phyloP scores from a whole-genome alignment of 2,329 filamentous ascomycete species.

The Colletotrichum siamense region DNA sequence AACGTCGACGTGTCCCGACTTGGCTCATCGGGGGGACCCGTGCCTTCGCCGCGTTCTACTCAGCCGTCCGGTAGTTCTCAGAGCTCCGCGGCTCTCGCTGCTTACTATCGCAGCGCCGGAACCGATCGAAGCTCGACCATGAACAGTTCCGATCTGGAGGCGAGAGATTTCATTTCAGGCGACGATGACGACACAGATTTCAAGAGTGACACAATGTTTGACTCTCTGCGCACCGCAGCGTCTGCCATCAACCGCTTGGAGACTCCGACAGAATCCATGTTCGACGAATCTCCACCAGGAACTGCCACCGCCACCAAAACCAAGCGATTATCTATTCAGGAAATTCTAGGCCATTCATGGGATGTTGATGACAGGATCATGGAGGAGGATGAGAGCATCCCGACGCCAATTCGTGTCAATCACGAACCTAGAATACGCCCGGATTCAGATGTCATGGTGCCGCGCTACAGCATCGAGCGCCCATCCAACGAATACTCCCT shows the following conservation, averaged over 20 bases:
- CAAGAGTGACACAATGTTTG: slow-evolving; percentile 78
- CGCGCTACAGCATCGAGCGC: slow-evolving; percentile 32
- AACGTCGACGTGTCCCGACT: slow-evolving; percentile 57
- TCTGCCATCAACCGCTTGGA: slow-evolving; percentile 72
- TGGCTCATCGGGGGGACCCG: slow-evolving; percentile 46
- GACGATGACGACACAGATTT: slow-evolving; percentile 83
- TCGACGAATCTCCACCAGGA: slow-evolving; percentile 77
- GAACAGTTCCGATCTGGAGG: slow-evolving; percentile 73
- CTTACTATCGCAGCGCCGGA: slow-evolving; percentile 38
- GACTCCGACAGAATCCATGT: slow-evolving; percentile 79
- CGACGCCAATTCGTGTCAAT: slow-evolving; percentile 54
- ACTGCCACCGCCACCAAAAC: slow-evolving; percentile 57
- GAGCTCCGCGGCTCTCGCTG: slow-evolving; percentile 49
- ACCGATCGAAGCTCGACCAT: slow-evolving; percentile 67
- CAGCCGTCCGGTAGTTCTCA: slow-evolving; percentile 48
- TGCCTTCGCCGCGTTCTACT: slow-evolving; percentile 41
- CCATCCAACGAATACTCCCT: slow-evolving; percentile 36
- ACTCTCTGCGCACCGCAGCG: slow-evolving; percentile 75
- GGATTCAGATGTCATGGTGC: slow-evolving; percentile 26
- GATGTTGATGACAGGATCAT: slow-evolving; percentile 63
- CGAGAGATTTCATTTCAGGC: slow-evolving; percentile 66
- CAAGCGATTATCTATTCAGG: slow-evolving; percentile 64
- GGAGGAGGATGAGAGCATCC: slow-evolving; percentile 65
- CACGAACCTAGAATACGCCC: slow-evolving; percentile 31
- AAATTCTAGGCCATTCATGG: slow-evolving; percentile 61